Conservation (phyloP, 176 grass and related monocot genomes). For the Carex myosuroides region DNA sequence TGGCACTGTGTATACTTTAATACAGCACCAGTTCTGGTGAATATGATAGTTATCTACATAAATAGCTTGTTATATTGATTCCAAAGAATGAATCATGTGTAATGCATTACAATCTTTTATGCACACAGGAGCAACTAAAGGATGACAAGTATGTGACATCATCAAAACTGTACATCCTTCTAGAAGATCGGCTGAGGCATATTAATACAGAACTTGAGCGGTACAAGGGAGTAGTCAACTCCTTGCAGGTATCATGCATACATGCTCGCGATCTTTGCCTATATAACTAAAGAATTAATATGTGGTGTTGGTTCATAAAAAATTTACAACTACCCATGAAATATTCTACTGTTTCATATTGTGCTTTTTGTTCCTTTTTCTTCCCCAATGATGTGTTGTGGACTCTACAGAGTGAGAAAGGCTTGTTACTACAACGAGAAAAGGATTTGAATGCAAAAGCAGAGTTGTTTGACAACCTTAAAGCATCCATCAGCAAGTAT, state of each 20-base stretch:
- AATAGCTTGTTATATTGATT: not conserved
- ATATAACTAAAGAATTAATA: not conserved
- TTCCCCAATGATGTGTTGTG: not conserved
- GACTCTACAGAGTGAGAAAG: constrained; percentile 54
- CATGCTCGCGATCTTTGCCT: not conserved
- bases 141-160: constrained; percentile 63
- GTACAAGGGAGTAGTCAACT: constrained; percentile 60
- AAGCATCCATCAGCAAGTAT: constrained; percentile 53
- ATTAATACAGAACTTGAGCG: constrained; percentile 68
- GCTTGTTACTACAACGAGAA: constrained; percentile 56
- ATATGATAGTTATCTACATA: not conserved
- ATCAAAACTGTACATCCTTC: constrained; percentile 64
- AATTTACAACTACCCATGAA: not conserved
- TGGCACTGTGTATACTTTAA: not conserved
- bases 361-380: not conserved
- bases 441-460: constrained; percentile 64
- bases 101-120: not conserved
- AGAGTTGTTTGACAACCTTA: constrained; percentile 53
- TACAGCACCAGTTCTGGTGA: not conserved
- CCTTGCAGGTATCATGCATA: constrained; percentile 49
- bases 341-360: not conserved
- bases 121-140: constrained; percentile 67
- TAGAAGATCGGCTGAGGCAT: constrained; percentile 67
- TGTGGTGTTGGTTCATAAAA: not conserved
- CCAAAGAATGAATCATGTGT: not conserved